These are phyloP conservation scores for Colletotrichum camelliae DNA, from an alignment of 2,329 filamentous ascomycete genomes.

Conservation along the genomic window DNA sequence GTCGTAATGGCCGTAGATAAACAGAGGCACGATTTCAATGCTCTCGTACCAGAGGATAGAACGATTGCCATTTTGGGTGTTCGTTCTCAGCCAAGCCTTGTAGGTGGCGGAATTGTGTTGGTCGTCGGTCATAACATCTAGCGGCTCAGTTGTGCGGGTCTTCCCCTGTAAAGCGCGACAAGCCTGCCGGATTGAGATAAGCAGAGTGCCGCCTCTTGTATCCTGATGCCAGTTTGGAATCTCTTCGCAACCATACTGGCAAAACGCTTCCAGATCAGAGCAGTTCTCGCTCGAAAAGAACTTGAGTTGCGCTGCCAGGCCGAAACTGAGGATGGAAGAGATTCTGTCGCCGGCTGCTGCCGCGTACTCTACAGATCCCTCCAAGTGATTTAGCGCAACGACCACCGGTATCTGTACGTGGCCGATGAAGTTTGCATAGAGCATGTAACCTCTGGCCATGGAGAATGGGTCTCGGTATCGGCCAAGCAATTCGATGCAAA, in stretches of 20 bases:
- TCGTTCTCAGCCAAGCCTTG: constrained; percentile 62
- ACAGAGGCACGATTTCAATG: constrained; percentile 67
- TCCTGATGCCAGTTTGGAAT: constrained; percentile 75
- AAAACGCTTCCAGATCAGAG: constrained; percentile 72
- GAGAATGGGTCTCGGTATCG: constrained; percentile 68
- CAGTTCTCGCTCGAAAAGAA: constrained; percentile 75
- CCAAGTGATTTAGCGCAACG: constrained; percentile 63
- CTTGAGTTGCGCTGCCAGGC: constrained; percentile 68
- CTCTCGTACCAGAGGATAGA: constrained; percentile 73
- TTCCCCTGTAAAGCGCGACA: constrained; percentile 78
- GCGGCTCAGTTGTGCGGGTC: constrained; percentile 57
- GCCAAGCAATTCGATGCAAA: constrained; percentile 69
- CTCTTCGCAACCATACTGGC: constrained; percentile 75
- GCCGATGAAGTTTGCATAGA: constrained; percentile 73
- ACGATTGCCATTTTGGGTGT: constrained; percentile 63
- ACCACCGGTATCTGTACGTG: constrained; percentile 71
- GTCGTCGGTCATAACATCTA: constrained; percentile 70
- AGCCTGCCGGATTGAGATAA: constrained; percentile 70
- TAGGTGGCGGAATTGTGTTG: constrained; percentile 65
- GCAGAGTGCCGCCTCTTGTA: constrained; percentile 71
- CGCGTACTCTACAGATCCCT: constrained; percentile 70
- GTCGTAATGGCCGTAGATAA: constrained; percentile 68
- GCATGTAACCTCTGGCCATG: constrained; percentile 70
- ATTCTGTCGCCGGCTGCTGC: constrained; percentile 73
- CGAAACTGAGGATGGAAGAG: constrained; percentile 74